phyloP scores from a whole-genome alignment of 495 filamentous ascomycete genomes.

The Glutinoglossum americanum region DNA sequence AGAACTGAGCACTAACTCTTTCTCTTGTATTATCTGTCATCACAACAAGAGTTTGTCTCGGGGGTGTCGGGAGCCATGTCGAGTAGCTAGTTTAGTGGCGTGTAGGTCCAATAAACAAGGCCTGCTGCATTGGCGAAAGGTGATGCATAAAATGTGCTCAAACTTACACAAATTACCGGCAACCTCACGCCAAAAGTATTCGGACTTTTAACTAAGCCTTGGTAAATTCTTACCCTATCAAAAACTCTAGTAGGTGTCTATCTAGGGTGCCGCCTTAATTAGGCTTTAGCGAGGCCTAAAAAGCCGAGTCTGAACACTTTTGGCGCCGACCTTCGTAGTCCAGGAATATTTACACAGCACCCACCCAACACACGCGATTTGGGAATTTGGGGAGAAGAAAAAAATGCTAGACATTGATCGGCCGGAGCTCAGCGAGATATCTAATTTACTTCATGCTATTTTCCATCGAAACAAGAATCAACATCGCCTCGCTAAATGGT shows the following conservation, averaged over 20 bases:
- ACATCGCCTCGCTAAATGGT: slow-evolving; percentile 52
- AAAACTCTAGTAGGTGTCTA: too few species aligned
- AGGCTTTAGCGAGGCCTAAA: too few species aligned
- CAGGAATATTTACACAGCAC: too few species aligned
- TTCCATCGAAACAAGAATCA: slow-evolving; percentile 70
- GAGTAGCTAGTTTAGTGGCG: background rate
- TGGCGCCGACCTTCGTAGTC: too few species aligned
- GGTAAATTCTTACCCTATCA: too few species aligned
- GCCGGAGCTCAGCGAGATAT: slow-evolving; percentile 7
- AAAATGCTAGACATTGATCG: background rate
- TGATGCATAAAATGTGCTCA: background rate
- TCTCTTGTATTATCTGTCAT: background rate
- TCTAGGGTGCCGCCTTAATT: too few species aligned
- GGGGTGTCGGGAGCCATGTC: background rate
- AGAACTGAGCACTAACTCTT: background rate
- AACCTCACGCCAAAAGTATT: too few species aligned
- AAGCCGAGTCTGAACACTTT: too few species aligned
- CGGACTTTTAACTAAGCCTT: too few species aligned
- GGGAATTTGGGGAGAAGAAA: background rate
- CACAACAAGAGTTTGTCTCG: background rate
- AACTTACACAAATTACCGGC: too few species aligned
- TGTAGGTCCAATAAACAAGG: background rate
- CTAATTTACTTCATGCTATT: slow-evolving; percentile 34
- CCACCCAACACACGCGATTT: background rate
- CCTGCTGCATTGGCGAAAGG: background rate